Percentiles rank a stretch among this genome's conserved stretches.
These are phyloP conservation scores for Nigrograna mackinnonii DNA, from an alignment of 2,329 filamentous ascomycete genomes.

Conservation along the genomic window DNA sequence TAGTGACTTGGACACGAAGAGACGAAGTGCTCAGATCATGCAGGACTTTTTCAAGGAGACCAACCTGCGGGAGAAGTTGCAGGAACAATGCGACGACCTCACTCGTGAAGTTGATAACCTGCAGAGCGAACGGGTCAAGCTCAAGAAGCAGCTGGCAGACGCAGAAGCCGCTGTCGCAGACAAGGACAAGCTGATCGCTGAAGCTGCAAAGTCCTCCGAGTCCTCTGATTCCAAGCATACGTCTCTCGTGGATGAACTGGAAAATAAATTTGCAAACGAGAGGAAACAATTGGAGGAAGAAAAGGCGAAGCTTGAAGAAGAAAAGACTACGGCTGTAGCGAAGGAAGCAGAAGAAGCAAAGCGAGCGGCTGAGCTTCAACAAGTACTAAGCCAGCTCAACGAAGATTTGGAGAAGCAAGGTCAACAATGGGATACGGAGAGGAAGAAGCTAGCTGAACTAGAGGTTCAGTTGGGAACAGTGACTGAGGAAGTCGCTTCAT, in stretches of 20 bases:
- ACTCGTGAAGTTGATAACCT: slow-evolving; percentile 34
- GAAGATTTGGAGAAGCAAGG: slow-evolving; percentile 38
- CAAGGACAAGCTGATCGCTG: slow-evolving; percentile 32
- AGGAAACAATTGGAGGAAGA: slow-evolving; percentile 35
- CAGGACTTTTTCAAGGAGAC: slow-evolving; percentile 45
- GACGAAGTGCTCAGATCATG: slow-evolving; percentile 39
- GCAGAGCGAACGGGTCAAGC: slow-evolving; percentile 30
- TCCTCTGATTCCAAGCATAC: slow-evolving; percentile 23
- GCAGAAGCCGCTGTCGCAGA: slow-evolving; percentile 32
- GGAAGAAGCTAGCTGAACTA: slow-evolving; percentile 38
- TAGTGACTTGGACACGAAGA: slow-evolving; percentile 32
- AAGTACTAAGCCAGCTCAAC: slow-evolving; percentile 38
- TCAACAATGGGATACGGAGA: slow-evolving; percentile 38
- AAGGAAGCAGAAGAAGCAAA: slow-evolving; percentile 34
- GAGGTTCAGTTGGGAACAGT: slow-evolving; percentile 29
- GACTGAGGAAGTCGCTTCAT: slow-evolving; percentile 20
- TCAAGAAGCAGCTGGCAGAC: slow-evolving; percentile 35
- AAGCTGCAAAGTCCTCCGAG: slow-evolving; percentile 16
- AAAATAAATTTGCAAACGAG: slow-evolving; percentile 37
- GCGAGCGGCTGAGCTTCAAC: slow-evolving; percentile 36
- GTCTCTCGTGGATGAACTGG: slow-evolving; percentile 35
- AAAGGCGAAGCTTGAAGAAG: slow-evolving; percentile 32
- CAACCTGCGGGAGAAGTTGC: slow-evolving; percentile 36
- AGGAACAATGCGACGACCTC: slow-evolving; percentile 39
- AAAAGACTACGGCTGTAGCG: slow-evolving; percentile 32